Evolutionary conservation across 2,329 filamentous ascomycete species (phyloP), one percentile per base, ranked within the genome.

Genomic region (Escovopsis sp.): DNA sequence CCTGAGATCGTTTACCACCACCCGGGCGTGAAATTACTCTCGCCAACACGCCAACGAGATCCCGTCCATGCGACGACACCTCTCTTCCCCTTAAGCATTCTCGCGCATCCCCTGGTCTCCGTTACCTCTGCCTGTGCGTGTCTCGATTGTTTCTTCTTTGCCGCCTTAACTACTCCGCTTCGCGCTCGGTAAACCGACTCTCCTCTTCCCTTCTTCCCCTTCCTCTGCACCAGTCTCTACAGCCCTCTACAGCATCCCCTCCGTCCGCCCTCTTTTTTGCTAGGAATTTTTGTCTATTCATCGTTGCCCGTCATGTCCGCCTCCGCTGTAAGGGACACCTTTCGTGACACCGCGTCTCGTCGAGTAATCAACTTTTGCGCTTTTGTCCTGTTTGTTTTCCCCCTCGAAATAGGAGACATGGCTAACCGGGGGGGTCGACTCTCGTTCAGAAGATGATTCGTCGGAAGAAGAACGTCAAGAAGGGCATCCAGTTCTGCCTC

Each of bases 401-500:
- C 33, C 34, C 23, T 38, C 18, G n/a, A 12, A 15, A 19, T 12
- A 30, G 28, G 28, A 32, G 28, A 32, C 8, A 40, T 40, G 26
- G n/a, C 32, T 39, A 18, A 36, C 41, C 40, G 33, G 39, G 34
- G 23, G 12, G 26, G 12, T 34, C 28, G 30, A 26, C 37, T 30
- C 38, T n/a, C 12, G n/a, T 26, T 10, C 34, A 86, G 80, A 85
- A 93, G 68, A 91, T 94, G 84, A 88, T 95, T 65, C 88, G 91
- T 70, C 83, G 86, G 69, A 98, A 98, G 89, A 98, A 98, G 85
- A 96, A 98, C 77, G 89, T 98, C 72, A 95, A 95, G 84, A 95
- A 95, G 79, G 91, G 91, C 63, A 96, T 98, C 62, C 91, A 98
- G 75, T 98, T 98, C 74, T 96, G 88, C 68, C 70, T 98, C 77